These are phyloP conservation scores for Globisporangium parvum DNA, from an alignment of 352 stramenopile genomes.

Conservation along the genomic window DNA sequence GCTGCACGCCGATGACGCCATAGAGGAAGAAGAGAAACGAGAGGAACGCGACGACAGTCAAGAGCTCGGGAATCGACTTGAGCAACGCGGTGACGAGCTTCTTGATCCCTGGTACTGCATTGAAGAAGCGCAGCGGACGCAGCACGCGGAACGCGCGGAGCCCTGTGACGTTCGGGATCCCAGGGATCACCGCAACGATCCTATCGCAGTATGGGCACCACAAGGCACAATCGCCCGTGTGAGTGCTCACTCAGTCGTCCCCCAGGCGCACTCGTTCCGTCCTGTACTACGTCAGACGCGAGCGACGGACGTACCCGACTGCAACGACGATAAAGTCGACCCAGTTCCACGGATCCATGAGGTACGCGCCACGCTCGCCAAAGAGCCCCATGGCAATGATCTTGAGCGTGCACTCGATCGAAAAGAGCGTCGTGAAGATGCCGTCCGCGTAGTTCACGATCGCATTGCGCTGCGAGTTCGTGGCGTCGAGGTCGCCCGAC, in stretches of 20 bases:
- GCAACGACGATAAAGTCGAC: conserved; percentile 87
- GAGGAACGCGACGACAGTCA: conserved; percentile 74
- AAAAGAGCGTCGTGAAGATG: conserved; percentile 78
- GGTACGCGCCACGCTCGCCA: conserved; percentile 52
- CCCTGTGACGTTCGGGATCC: conserved; percentile 33
- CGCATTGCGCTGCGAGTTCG: conserved; percentile 35
- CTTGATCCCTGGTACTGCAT: conserved; percentile 61
- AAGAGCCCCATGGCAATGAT: conserved; percentile 81
- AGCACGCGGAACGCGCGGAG: conserved; percentile 51
- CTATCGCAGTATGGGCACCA: not conserved
- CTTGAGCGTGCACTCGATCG: conserved; percentile 83
- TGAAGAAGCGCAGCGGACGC: conserved; percentile 46
- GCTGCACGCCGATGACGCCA: conserved; percentile 72
- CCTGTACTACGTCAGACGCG: no score
- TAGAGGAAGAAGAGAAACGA: conserved; percentile 84
- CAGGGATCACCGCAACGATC: conserved; percentile 34
- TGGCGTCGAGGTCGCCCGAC: conserved; percentile 25
- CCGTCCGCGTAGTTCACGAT: conserved; percentile 40
- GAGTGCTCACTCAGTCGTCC: no score
- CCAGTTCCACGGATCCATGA: conserved; percentile 86
- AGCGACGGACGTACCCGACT: conserved; percentile 40
- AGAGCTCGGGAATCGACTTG: conserved; percentile 62
- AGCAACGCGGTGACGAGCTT: conserved; percentile 79
- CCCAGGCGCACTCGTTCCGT: no score
- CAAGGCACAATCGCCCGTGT: not conserved